Evolutionary conservation across 139 green algal genomes (phyloP).

Genomic region (Raphidocelis subcapitata): DNA sequence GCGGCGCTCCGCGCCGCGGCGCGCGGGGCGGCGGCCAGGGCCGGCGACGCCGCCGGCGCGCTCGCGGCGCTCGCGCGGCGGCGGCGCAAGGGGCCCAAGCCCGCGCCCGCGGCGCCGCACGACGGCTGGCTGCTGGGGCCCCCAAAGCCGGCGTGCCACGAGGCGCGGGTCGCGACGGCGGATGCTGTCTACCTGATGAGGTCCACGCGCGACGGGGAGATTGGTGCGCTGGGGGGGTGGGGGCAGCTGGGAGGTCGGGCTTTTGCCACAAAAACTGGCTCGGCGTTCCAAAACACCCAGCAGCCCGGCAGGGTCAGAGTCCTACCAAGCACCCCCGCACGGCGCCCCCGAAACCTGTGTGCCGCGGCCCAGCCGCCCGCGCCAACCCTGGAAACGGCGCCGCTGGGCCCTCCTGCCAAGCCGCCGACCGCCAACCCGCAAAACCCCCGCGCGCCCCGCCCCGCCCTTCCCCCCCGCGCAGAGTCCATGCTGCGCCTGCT

Average conservation of each 20-base stretch:
- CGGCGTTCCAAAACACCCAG: not conserved
- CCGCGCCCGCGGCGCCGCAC: not conserved
- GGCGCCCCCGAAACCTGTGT: not conserved
- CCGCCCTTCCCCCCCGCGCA: not conserved
- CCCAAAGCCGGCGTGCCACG: conserved; percentile 3
- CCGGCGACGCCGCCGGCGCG: no score
- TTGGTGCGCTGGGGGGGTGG: not conserved
- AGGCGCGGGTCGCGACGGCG: not conserved
- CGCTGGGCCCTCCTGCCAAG: not conserved
- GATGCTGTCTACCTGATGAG: not conserved
- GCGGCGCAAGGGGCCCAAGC: not conserved
- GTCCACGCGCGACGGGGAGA: not conserved
- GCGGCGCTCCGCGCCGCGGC: no score
- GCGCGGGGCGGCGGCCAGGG: not conserved
- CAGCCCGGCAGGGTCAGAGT: not conserved
- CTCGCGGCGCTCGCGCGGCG: not conserved
- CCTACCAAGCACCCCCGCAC: not conserved
- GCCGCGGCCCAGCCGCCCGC: not conserved
- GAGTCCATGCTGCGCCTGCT: conserved; percentile 30
- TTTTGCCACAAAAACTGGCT: not conserved
- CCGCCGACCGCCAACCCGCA: not conserved
- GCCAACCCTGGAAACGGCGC: not conserved
- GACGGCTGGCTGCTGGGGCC: not conserved
- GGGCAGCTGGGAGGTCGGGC: not conserved
- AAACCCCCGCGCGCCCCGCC: not conserved